Evolutionary conservation across 2,329 filamentous ascomycete genomes (phyloP).

Genomic region (Stagonosporopsis rhizophila): DNA sequence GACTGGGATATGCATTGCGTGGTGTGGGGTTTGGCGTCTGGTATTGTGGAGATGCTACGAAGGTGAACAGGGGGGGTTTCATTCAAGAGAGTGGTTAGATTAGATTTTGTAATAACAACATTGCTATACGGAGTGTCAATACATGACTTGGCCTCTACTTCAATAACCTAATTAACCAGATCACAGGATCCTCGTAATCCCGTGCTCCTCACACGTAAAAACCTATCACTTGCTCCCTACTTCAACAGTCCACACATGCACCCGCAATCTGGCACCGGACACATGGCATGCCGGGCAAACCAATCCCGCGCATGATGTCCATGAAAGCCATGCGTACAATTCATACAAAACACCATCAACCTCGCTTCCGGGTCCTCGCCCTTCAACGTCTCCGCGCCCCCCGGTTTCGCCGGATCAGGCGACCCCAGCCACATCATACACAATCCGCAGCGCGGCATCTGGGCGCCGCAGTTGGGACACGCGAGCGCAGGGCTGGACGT

Average conservation of each 20-base stretch:
- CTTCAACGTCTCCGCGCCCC: constrained; percentile 44
- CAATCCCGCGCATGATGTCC: constrained; percentile 68
- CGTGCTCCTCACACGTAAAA: no score
- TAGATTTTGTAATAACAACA: not conserved
- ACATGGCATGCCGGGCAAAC: constrained; percentile 63
- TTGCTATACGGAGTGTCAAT: not conserved
- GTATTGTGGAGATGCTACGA: not conserved
- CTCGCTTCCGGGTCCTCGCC: constrained; percentile 59
- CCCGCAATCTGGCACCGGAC: constrained; percentile 63
- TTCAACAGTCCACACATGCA: constrained; percentile 59
- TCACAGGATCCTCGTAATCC: no score
- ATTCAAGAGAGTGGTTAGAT: not conserved
- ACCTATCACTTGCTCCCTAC: constrained; percentile 19
- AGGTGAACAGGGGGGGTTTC: not conserved
- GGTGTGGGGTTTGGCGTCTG: not conserved
- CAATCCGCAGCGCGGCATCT: constrained; percentile 68
- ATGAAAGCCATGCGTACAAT: constrained; percentile 70
- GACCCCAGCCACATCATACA: constrained; percentile 68
- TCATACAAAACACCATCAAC: constrained; percentile 67
- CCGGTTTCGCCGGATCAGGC: constrained; percentile 59
- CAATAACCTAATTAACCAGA: not conserved
- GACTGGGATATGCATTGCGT: constrained; percentile 1
- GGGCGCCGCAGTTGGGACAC: constrained; percentile 67
- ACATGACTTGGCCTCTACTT: not conserved
- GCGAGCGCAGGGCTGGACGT: constrained; percentile 55